Evolutionary conservation across 2,329 filamentous ascomycete species (phyloP), one percentile per base, ranked within the genome.

Genomic region (Claviceps capensis): DNA sequence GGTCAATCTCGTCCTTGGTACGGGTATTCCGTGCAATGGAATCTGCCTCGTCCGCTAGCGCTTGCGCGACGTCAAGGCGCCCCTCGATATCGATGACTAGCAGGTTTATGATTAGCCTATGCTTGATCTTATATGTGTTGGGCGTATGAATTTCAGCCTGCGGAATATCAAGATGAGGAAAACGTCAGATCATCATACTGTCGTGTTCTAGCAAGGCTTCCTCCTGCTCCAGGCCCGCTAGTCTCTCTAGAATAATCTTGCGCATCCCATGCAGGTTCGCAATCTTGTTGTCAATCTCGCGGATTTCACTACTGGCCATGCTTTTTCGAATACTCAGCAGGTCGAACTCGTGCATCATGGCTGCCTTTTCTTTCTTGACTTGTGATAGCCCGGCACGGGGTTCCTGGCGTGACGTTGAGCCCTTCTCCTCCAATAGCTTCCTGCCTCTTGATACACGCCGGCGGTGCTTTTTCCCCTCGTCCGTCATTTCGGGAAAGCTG

Each of bases 251-350:
- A 46, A 97, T 86, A 55, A 96, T 94, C 63, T 84, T 86, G 58
- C 93, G 84, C 88, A 97, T 96, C 56, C 82, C 88, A 60, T 88
- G 85, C 51, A 98, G 73, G 66, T 97, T 97, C 55, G 88, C 81
- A 57, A 98, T 91, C 69, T 97, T 98, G 70, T 86, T 90, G 69
- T 98, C 93, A 55, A 98, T 95, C 63, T 98, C 93, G 54, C 83
- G 82, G 54, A 98, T 97, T 68, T 98, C 93, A 56, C 88, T 86
- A 62, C 88, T 93, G 59, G 90, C 91, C 91, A 98, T 96, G 63
- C 93, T 95, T 69, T 98, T 98, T 54, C 93, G 81, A 56, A 97
- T 82, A 3, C 85, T 79, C 71, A 97, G 82, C 80, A 96, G 87
- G 63, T 97, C 89, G 59, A 98, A 74, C 58, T 88, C 81, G 66